Base-by-base conservation (phyloP, 495 filamentous ascomycete species). In the Hypoxylon subgilvum region DNA sequence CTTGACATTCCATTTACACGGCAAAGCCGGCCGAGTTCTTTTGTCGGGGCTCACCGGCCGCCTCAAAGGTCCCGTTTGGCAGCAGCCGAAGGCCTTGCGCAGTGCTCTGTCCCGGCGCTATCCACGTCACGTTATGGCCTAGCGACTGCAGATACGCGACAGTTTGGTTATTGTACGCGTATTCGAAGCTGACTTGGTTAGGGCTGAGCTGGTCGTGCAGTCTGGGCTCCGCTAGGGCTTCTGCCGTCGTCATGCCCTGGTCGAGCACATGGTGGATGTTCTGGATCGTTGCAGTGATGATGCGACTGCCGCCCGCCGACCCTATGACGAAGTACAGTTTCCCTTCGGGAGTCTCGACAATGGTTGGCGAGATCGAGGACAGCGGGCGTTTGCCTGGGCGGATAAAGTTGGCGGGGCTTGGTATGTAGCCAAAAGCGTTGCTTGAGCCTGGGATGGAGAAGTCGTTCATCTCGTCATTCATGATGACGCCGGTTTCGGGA, bases 391-490 rank as follows among this genome's bases (percentile, higher is more conserved):
- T 96, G 6, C 85, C 82, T 0, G 92, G 88, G 3, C 79, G 78
- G 73, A 96, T 84, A 71, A 82, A 97, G 77, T 97, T 96, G 13
- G 85, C 78, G 0, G 86, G 85, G 0, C 86, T 89, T 6, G 91
- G 92, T 21, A 87, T 73, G 69, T 87, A 96, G 39, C 90, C 91
- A 56, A 96, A 97, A 4, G 84, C 81, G 72, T 96, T 96, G 12
- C 77, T 81, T 0, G 77, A 75, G 12, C 82, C 82, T 2, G 91
- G 91, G 45, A 92, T 88, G n/a, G 83, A 87, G 76, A 93, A 92
- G 81, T 88, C 89, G 67, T 96, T 89, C 92, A 96, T 96, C 68
- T 96, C 90, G 66, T 96, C 85, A 70, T 97, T 97, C 85, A 93
- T 88, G 57, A 93, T 89, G 14, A 95, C 81, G 5, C 78, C 78